phyloP scores from a whole-genome alignment of 2,329 filamentous ascomycete genomes.

The Magnaporthales sp. region DNA sequence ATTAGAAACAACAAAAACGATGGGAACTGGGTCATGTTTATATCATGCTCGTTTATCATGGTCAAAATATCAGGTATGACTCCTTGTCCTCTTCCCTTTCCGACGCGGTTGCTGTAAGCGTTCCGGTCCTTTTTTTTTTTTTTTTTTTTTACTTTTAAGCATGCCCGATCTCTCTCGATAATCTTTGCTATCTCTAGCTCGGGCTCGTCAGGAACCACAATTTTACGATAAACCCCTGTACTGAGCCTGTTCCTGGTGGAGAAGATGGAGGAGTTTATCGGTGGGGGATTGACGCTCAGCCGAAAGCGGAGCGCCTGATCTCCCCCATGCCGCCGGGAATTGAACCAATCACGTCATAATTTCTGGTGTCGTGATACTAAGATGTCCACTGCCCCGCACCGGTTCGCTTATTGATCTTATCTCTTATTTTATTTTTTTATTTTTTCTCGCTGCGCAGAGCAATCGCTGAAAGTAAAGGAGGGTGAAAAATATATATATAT shows the following conservation, averaged over 20 bases:
- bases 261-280: not conserved
- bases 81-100: not conserved
- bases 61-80: not conserved
- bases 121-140: not conserved
- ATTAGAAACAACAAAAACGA: not conserved
- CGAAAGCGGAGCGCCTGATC: not conserved
- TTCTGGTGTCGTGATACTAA: not conserved
- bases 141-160: not conserved
- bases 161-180: not conserved
- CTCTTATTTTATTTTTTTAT: not conserved
- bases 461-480: too few relatives aligned
- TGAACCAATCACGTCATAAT: not conserved
- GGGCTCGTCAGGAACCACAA: not conserved
- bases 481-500: too few relatives aligned
- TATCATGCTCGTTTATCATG: not conserved
- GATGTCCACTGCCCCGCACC: not conserved
- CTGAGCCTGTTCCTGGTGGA: not conserved
- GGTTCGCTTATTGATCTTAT: not conserved
- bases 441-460: too few relatives aligned
- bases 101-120: not conserved
- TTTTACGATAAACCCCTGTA: not conserved
- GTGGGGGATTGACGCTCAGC: not conserved
- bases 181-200: not conserved
- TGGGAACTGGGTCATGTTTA: not conserved
- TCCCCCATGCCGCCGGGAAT: not conserved